A percentile compares a stretch with the other conserved stretches of the same genome.
phyloP scores from a whole-genome alignment of 2,329 filamentous ascomycete species.

The Volutella citrinella region DNA sequence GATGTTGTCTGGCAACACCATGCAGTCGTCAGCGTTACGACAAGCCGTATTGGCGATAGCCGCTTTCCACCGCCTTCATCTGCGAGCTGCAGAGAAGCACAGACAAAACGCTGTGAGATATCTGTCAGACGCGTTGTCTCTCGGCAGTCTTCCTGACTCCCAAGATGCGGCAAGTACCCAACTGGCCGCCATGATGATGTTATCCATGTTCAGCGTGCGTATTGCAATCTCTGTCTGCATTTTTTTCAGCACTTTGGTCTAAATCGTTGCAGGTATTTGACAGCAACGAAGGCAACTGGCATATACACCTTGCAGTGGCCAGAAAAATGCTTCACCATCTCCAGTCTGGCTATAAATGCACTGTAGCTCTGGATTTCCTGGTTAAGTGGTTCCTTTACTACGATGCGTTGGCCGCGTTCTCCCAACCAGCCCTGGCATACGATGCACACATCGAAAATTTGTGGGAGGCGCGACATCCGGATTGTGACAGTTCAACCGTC shows the following conservation, averaged over 20 bases:
- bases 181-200: slow-evolving; percentile 9
- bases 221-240: too few species aligned
- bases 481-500: slow-evolving; percentile 1
- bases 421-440: background rate
- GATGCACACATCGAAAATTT: background rate
- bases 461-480: background rate
- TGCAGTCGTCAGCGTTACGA: slow-evolving; percentile 1
- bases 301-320: slow-evolving; percentile 4
- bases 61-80: slow-evolving; percentile 2
- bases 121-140: background rate
- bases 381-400: slow-evolving; percentile 9
- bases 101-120: slow-evolving; percentile 1
- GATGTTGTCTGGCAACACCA: background rate
- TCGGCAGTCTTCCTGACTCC: too few species aligned
- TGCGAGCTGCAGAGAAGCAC: background rate
- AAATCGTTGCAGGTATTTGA: slow-evolving; percentile 4
- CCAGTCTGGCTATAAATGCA: background rate
- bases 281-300: slow-evolving; percentile 3
- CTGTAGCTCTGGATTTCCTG: slow-evolving; percentile 3
- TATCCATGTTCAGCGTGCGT: slow-evolving; percentile 7
- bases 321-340: slow-evolving; percentile 3
- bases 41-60: slow-evolving; percentile 4
- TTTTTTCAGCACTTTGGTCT: background rate
- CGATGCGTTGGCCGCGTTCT: slow-evolving; percentile 4
- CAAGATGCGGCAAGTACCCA: background rate